Base-by-base conservation (phyloP, 108 stramenopile genomes). In the Cyclotella choctawhatcheeana region DNA sequence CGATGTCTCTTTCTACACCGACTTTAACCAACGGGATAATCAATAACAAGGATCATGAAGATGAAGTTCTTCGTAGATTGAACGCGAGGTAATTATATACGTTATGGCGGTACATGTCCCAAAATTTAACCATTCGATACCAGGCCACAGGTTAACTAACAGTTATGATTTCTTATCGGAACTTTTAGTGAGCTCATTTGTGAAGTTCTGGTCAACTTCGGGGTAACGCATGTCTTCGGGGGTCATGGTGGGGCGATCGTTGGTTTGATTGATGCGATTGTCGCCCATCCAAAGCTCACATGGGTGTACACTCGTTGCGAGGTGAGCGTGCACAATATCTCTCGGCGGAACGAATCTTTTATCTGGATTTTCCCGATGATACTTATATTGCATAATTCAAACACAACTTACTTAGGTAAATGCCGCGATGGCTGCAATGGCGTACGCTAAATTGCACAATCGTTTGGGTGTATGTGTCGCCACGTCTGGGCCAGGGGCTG, bases 171-270 rank as follows among this genome's bases (percentile, higher is more conserved):
- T 50, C 24, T 22, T 52, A 3, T 56, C 55, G 10, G 31, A 40
- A 8, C 37, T 40, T 40, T 40, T n/a, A 53, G 51, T 35, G 63
- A 73, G 51, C 55, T 73, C 43, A 64, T 73, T 25, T 73, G 73
- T 26, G 31, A 73, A 17, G 61, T 64, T 30, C 63, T 73, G 14
- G 52, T 58, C 5, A 64, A 64, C 44, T 64, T 55, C 17, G 64
- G 64, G 25, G 64, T 73, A 21, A 65, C 73, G 20, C 73, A 73
- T 44, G 33, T 73, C 54, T 73, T 64, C 29, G 84, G 84, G 10
- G 84, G 84, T 24, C 84, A 84, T 43, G 84, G 84, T 44, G 84
- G 84, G 0, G 79, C 84, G 17, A 24, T 84, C 43, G 84, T 81
- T 20, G 75, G 79, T 1, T 54, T 84, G 58, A 64, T 84, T 25